A percentile compares a stretch with the other conserved stretches of the same genome.
phyloP scores from a whole-genome alignment of 2,329 filamentous ascomycete genomes.

The Curvularia sp. region DNA sequence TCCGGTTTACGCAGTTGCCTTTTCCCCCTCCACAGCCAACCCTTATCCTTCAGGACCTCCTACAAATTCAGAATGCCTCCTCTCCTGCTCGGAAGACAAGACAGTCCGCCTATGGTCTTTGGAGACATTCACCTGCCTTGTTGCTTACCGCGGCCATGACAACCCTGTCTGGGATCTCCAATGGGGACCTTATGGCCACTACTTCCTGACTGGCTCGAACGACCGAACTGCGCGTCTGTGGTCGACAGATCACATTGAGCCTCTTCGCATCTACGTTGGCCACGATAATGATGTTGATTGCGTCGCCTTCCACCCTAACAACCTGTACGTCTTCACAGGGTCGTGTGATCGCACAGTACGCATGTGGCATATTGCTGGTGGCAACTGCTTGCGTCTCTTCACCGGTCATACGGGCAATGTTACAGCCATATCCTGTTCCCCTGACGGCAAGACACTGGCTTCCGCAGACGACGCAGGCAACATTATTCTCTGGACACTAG shows the following conservation, averaged over 20 bases:
- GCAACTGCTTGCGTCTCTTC: slow-evolving; percentile 87
- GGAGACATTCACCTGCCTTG: slow-evolving; percentile 89
- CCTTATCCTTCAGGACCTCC: slow-evolving; percentile 58
- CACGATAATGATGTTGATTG: slow-evolving; percentile 93
- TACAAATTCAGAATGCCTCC: slow-evolving; percentile 74
- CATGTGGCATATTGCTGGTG: slow-evolving; percentile 95
- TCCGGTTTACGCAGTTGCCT: slow-evolving; percentile 86
- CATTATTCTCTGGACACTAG: slow-evolving; percentile 93
- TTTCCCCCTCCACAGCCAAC: slow-evolving; percentile 72
- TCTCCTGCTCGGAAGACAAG: slow-evolving; percentile 87
- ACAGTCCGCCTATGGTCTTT: slow-evolving; percentile 92
- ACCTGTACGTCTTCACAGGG: slow-evolving; percentile 89
- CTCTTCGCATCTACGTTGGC: slow-evolving; percentile 85
- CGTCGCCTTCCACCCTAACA: slow-evolving; percentile 94
- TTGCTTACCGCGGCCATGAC: slow-evolving; percentile 92
- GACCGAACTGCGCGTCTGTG: slow-evolving; percentile 91
- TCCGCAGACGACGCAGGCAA: slow-evolving; percentile 87
- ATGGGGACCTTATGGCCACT: slow-evolving; percentile 94
- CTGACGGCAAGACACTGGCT: slow-evolving; percentile 88
- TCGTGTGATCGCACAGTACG: slow-evolving; percentile 92
- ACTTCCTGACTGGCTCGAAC: slow-evolving; percentile 86
- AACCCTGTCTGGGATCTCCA: slow-evolving; percentile 86
- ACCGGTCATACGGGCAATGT: slow-evolving; percentile 90
- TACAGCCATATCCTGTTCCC: slow-evolving; percentile 82
- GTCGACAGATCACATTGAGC: slow-evolving; percentile 90